Base-by-base conservation (phyloP, 2,329 filamentous ascomycete genomes). In the Ophiocordyceps camponoti-floridani region DNA sequence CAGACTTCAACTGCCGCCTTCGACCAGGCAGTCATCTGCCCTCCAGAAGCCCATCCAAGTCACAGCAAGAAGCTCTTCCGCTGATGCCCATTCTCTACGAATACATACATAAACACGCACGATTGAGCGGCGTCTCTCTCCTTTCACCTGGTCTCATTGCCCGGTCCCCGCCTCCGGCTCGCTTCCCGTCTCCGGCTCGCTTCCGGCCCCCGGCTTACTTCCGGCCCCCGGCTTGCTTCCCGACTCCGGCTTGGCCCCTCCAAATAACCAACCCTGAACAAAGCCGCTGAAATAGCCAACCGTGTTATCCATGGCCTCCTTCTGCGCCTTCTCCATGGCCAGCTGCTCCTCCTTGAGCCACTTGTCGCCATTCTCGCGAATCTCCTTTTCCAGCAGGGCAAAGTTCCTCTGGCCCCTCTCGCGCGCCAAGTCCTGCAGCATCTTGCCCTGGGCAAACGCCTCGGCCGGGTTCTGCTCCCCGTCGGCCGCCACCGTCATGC, bases 291-390 rank as follows among this genome's bases (percentile, higher is more conserved):
- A 79, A 27, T 80, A 81, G 47, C 73, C 75, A 74, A 89, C 91
- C 85, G 94, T 94, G 57, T 75, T 85, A 65, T 82, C 84, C 81
- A 94, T 88, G 54, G 82, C 82, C 64, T 94, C 87, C 57, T 94
- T 84, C 62, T 88, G 84, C 50, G 79, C 72, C 69, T 86, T 88
- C 70, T 95, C 89, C 67, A 88, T 82, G 59, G 84, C 76, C 43
- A 80, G 80, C 40, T 84, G 83, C 70, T 94, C 88, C 62, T 96
- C 89, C 69, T 88, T 88, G 53, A 98, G 70, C 85, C 88, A 95
- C 66, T 89, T 86, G 61, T 89, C 86, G 44, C 88, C 91, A 58
- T 96, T 91, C 62, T 93, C 83, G 42, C 82, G 75, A 54, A 98
- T 94, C 66, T 94, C 83, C 64, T 80, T 81, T 63, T 96, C 89